Base-by-base conservation (phyloP, 2,329 filamentous ascomycete species). In the Paraphaeosphaeria minitans region DNA sequence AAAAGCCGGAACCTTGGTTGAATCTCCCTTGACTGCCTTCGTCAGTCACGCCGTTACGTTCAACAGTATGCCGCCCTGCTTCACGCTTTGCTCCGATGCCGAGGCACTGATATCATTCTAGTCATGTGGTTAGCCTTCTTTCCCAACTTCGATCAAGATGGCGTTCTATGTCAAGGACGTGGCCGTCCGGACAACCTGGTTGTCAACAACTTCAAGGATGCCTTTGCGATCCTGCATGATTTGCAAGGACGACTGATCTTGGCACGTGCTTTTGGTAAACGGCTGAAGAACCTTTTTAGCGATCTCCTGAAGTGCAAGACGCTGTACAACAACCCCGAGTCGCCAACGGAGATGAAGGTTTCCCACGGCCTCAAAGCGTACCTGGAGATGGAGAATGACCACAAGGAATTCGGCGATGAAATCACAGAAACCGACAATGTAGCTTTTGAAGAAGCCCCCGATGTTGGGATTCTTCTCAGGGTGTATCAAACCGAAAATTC, bases 21-120 rank as follows among this genome's bases (percentile, higher is more conserved):
- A 91, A 72, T 91, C 89, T 0, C 87, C 88, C 0, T 82, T 90
- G 35, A 83, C 88, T 3, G 82, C 86, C 3, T 91, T 90, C 67
- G 84, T 88, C 2, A 81, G 89, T 41, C 92, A 88, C 80, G 85
- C 84, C 12, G 87, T 88, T 0, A 84, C 85, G 0, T 89, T 90
- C 66, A 81, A 86, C 16, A 86, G 76, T 77, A 68, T 62, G 75
- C 66, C 10, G 37, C 13, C 7, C 1, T 35, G 16, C 2, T 12
- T 24, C 12, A 22, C 24, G 9, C 9, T 27, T 9, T 29, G 42
- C 8, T 55, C 21, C 14, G 19, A 29, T 13, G 29, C 29, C 5
- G 21, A 48, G n/a, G 43, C 2, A 49, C 62, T 67, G 33, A 68
- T 46, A 4, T 16, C n/a, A 39, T 35, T n/a, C 0, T 41, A 76